Percentiles rank a stretch among this genome's conserved stretches.
These are phyloP conservation scores for Cyberlindnera mrakii DNA, from an alignment of 805 yeast genomes.

Conservation along the genomic window DNA sequence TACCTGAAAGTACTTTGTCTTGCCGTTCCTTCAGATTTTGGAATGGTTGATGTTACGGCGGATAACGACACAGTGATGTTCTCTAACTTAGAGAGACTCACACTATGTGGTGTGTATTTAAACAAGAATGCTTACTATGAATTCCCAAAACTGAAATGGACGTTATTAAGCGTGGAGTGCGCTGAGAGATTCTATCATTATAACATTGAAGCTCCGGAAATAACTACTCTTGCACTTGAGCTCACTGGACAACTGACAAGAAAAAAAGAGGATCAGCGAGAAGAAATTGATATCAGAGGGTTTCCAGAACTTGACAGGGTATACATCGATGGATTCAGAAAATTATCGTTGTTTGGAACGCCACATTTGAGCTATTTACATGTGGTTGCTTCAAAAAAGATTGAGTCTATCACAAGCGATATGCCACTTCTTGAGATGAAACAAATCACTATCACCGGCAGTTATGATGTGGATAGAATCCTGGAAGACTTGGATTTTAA, in stretches of 20 bases:
- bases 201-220: neutral
- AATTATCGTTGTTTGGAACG: neutral
- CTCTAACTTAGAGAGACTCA: neutral
- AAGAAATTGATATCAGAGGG: neutral
- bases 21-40: neutral
- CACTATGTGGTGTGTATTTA: conserved; percentile 1
- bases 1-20: neutral
- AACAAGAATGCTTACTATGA: neutral
- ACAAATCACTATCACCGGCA: too few relatives aligned
- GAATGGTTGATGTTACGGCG: neutral
- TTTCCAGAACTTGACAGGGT: neutral
- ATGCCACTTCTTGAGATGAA: neutral
- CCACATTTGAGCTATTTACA: neutral
- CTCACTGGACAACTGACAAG: neutral
- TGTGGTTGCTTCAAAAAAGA: neutral
- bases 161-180: neutral
- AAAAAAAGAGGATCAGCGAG: neutral
- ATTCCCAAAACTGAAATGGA: neutral
- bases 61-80: neutral
- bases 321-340: neutral
- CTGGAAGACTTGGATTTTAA: too few relatives aligned
- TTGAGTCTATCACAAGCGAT: neutral
- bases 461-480: too few relatives aligned
- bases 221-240: neutral
- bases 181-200: neutral